A percentile compares a stretch with the other conserved stretches of the same genome.
Evolutionary conservation across 805 yeast genomes (phyloP).

Genomic region (Yarrowia keelungensis): DNA sequence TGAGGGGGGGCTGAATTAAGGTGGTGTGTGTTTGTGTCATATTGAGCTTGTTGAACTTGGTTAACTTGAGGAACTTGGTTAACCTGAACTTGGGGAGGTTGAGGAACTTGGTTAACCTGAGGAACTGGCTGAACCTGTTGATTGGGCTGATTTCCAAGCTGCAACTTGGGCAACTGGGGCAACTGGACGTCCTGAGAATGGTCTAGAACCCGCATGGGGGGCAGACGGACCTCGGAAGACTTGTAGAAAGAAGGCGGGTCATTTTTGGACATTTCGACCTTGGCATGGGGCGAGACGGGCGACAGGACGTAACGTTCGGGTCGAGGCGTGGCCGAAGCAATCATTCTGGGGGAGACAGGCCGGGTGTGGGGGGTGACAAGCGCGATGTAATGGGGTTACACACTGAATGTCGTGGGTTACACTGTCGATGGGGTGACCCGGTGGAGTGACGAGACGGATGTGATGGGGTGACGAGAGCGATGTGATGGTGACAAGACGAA

Average conservation of each 20-base stretch:
- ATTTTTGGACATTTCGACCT: slow-evolving; percentile 35
- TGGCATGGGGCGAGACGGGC: slow-evolving; percentile 38
- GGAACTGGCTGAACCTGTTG: too few species aligned
- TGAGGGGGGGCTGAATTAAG: too few species aligned
- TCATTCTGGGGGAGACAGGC: slow-evolving; percentile 14
- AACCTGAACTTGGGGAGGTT: too few species aligned
- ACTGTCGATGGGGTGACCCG: too few species aligned
- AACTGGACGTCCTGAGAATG: not conserved
- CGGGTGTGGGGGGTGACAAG: not conserved
- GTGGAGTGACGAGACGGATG: too few species aligned
- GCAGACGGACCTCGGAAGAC: slow-evolving; percentile 7
- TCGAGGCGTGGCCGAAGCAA: slow-evolving; percentile 30
- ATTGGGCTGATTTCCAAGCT: too few species aligned
- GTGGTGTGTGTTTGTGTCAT: not conserved
- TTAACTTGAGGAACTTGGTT: too few species aligned
- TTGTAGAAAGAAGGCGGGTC: slow-evolving; percentile 1
- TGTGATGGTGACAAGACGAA: too few species aligned
- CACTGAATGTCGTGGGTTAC: too few species aligned
- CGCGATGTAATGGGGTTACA: too few species aligned
- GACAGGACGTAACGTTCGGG: slow-evolving; percentile 36
- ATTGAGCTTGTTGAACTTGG: too few species aligned
- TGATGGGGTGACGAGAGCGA: too few species aligned
- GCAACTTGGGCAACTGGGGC: not conserved
- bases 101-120: not conserved
- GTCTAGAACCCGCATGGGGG: slow-evolving; percentile 18